Evolutionary conservation across 176 grass and related monocot genomes (phyloP), one percentile per base, ranked within the genome.

Genomic region (Oryza glaberrima): DNA sequence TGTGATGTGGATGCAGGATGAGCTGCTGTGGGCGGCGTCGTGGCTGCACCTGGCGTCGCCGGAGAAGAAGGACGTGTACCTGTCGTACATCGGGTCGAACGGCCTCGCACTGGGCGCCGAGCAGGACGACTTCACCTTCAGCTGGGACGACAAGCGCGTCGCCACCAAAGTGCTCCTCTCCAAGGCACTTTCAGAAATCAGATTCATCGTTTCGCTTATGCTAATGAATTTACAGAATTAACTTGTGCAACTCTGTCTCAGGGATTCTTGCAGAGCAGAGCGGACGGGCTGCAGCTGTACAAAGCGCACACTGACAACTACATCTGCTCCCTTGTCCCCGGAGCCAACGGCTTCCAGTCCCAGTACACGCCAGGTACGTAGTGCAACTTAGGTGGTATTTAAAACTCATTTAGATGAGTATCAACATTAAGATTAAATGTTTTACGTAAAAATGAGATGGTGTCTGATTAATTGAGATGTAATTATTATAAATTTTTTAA

Each of bases 111-210:
- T 97, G 5, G 94, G 94, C 36, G 90, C 56, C 3, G 90, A 92
- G 22, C 72, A 97, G 17, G 94, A 97, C 83, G 86, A 84, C 81
- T 94, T 86, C 86, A 92, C 92, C 63, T 88, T 97, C 80, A 94
- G 92, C 78, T 97, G 94, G 92, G 92, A 97, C 76, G 92, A 94
- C 82, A 97, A 97, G 90, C 91, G 89, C 17, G 12, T 82, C 1
- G 91, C 82, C 51, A 88, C 87, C 38, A 94, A 97, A 34, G 73
- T 97, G 67, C 91, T 97, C 73, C 94, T 94, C 67, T 58, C 94
- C 77, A 94, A 94, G 84, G 82, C 77, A 77, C 7, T 5, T 2
- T 28, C 28, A 28, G 28, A 28, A 28, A 36, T 5, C 3, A 36
- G 35, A 36, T 1, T 41, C 6, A 41, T 41, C 7, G 7, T 41